phyloP scores from a whole-genome alignment of 2,329 filamentous ascomycete genomes.

The Xenosphaeropsis pyriputrescens region DNA sequence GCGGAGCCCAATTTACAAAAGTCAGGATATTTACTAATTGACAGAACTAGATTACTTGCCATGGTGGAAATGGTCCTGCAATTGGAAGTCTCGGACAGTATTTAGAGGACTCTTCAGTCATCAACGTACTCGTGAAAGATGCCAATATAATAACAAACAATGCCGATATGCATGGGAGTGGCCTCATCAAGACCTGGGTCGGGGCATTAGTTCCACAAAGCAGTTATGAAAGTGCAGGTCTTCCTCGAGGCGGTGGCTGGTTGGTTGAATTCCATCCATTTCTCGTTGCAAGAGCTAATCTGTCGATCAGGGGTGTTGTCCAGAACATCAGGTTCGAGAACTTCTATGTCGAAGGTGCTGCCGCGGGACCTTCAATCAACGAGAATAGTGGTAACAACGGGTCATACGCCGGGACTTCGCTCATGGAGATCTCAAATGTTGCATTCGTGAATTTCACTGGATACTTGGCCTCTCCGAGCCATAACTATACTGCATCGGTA shows the following conservation, averaged over 20 bases:
- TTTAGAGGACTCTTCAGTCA: constrained; percentile 33
- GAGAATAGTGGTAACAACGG: constrained; percentile 35
- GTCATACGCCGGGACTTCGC: constrained; percentile 28
- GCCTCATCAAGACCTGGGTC: constrained; percentile 42
- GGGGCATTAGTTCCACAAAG: constrained; percentile 29
- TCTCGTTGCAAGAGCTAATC: neutral
- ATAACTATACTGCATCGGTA: constrained; percentile 23
- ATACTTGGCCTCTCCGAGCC: constrained; percentile 19
- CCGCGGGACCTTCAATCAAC: constrained; percentile 25
- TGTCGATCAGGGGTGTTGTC: constrained; percentile 24
- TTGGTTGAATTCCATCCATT: constrained; percentile 1
- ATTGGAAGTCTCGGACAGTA: constrained; percentile 41
- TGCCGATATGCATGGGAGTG: constrained; percentile 29
- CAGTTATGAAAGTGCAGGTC: constrained; percentile 30
- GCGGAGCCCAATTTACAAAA: neutral
- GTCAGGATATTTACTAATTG: neutral
- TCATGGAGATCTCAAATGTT: constrained; percentile 33
- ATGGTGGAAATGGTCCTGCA: constrained; percentile 38
- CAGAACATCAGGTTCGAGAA: constrained; percentile 34
- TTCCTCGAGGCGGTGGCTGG: constrained; percentile 36
- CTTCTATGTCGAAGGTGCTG: constrained; percentile 30
- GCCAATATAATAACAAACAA: constrained; percentile 29
- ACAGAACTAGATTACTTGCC: constrained; percentile 23
- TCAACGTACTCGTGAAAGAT: constrained; percentile 30
- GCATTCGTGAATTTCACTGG: constrained; percentile 36